phyloP scores from a whole-genome alignment of 495 filamentous ascomycete species.

The Entonaema liquescens region DNA sequence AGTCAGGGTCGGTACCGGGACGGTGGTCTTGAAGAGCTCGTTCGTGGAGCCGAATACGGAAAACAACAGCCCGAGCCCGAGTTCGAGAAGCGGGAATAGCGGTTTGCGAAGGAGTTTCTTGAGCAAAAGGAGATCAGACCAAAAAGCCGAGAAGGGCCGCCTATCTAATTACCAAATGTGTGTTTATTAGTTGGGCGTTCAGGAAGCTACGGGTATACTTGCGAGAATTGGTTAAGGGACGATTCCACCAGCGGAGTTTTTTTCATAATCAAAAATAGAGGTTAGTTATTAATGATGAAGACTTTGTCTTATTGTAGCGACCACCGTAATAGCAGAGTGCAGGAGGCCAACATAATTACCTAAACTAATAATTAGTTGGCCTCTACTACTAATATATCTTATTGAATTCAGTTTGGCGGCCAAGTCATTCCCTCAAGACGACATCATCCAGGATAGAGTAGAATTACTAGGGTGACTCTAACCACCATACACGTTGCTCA shows the following conservation, averaged over 20 bases:
- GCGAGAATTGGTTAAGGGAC: conserved; percentile 12
- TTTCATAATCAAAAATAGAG: conserved; percentile 31
- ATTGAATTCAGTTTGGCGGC: not conserved
- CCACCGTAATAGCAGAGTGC: not conserved
- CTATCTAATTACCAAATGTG: conserved; percentile 32
- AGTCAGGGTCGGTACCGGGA: conserved; percentile 73
- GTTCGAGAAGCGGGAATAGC: conserved; percentile 53
- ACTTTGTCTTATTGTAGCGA: conserved; percentile 14
- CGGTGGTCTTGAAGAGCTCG: conserved; percentile 70
- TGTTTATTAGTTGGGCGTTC: conserved; percentile 13
- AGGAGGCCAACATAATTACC: not conserved
- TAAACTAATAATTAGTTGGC: not conserved
- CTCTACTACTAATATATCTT: not conserved
- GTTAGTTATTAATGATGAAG: conserved; percentile 29
- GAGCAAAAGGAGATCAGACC: conserved; percentile 52
- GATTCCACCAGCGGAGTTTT: conserved; percentile 20
- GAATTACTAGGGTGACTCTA: not conserved
- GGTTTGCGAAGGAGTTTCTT: conserved; percentile 60
- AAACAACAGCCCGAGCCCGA: conserved; percentile 11
- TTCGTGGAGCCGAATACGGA: conserved; percentile 56
- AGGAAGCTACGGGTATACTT: conserved; percentile 14
- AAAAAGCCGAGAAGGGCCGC: conserved; percentile 48
- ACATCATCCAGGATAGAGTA: not conserved
- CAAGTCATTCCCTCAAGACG: not conserved
- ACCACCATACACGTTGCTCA: not conserved